Evolutionary conservation across 192 early-diverging fungal species (phyloP), one percentile per base, ranked within the genome.

Genomic region (Coemansia sp.): DNA sequence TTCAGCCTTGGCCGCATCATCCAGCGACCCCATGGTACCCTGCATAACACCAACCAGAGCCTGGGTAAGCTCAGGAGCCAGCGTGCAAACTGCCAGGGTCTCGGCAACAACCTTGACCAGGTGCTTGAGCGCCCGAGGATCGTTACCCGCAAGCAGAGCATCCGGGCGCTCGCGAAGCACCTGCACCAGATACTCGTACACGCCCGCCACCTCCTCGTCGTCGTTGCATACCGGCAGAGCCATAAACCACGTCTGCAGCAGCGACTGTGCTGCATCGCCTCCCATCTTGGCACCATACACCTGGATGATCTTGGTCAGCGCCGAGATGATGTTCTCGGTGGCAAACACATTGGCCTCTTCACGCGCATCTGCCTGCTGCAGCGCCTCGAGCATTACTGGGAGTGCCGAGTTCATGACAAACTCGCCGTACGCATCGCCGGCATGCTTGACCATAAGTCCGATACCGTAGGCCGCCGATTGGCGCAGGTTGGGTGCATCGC

Each of bases 381-480:
- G 80, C 17, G 83, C 58, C 36, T 77, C 81, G 51, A 96, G 83
- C 39, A 97, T 74, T n/a, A 73, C 79, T 0, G 81, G 81, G 42
- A 99, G 77, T 15, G 89, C 87, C 14, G 82, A 81, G 38, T 56
- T 71, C 24, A 70, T 68, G 33, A 86, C 84, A 29, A 83, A 83
- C 34, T 84, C 86, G 5, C 84, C 81, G 61, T 92, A 97, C 27
- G 81, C 78, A 5, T 84, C 77, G 14, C 94, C 95, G 46, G 94
- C 95, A 55, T 82, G 88, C 67, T 92, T 79, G 27, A 88, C 97
- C 53, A 86, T 85, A n/a, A 95, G 78, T 27, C 95, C 95, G 17
- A 97, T 69, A 55, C 92, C 94, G 70, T 94, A 99, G 13, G 91
- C 88, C 9, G 94, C 88, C 6, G 92, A 87, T 81, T 99, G 97